phyloP scores from a whole-genome alignment of 495 filamentous ascomycete species.

The Talaromyces liani region DNA sequence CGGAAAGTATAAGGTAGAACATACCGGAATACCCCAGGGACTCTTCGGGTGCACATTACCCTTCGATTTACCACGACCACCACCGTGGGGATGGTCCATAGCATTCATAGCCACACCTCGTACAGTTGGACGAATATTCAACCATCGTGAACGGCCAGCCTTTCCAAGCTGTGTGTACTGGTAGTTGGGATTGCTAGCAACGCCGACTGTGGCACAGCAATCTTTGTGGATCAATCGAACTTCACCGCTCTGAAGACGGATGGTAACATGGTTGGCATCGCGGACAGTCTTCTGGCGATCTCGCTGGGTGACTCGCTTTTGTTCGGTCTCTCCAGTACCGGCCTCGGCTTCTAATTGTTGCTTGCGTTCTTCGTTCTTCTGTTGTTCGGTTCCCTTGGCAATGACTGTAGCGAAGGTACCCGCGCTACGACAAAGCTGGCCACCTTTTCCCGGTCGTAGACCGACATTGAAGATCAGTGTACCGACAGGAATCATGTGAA shows the following conservation, averaged over 20 bases:
- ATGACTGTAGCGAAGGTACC: slow-evolving; percentile 85
- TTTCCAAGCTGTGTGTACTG: slow-evolving; percentile 89
- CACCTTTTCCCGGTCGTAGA: slow-evolving; percentile 60
- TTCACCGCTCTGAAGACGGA: slow-evolving; percentile 88
- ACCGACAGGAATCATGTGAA: slow-evolving; percentile 90
- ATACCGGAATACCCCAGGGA: slow-evolving; percentile 91
- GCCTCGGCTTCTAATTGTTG: slow-evolving; percentile 10
- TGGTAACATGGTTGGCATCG: slow-evolving; percentile 59
- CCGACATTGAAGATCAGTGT: slow-evolving; percentile 88
- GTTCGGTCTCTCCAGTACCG: slow-evolving; percentile 16
- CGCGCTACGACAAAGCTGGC: slow-evolving; percentile 87
- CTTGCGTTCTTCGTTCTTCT: slow-evolving; percentile 16
- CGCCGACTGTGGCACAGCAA: slow-evolving; percentile 87
- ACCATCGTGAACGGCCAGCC: slow-evolving; percentile 84
- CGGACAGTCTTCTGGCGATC: slow-evolving; percentile 45
- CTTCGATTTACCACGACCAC: slow-evolving; percentile 98
- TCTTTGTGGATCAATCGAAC: slow-evolving; percentile 79
- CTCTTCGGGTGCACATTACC: slow-evolving; percentile 90
- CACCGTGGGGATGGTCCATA: slow-evolving; percentile 93
- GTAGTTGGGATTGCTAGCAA: slow-evolving; percentile 86
- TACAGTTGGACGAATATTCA: slow-evolving; percentile 89
- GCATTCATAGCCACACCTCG: slow-evolving; percentile 98
- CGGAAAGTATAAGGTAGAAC: slow-evolving; percentile 22
- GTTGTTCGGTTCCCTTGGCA: slow-evolving; percentile 65
- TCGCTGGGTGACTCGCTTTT: slow-evolving; percentile 26